phyloP scores from a whole-genome alignment of 768 basidiomycete species.

The Pulveroboletus frians region DNA sequence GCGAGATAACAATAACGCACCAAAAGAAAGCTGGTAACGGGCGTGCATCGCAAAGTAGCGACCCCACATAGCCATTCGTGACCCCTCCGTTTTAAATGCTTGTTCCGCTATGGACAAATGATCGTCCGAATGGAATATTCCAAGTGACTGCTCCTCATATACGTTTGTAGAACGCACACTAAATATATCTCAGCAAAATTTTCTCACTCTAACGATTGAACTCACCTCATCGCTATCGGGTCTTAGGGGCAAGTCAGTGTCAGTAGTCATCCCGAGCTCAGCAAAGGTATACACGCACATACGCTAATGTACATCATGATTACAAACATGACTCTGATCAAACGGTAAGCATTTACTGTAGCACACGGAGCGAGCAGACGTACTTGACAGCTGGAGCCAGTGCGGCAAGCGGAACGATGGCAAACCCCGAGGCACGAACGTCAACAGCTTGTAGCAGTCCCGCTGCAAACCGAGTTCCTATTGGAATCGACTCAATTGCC shows the following conservation, averaged over 20 bases:
- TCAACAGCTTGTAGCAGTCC: slow-evolving; percentile 77
- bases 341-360: neutral
- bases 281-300: slow-evolving; percentile 44
- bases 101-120: slow-evolving; percentile 44
- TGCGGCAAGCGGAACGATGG: slow-evolving; percentile 62
- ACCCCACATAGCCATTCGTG: slow-evolving; percentile 64
- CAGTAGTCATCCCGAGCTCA: neutral
- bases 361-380: slow-evolving; percentile 22
- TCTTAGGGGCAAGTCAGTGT: slow-evolving; percentile 36
- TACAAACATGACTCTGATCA: slow-evolving; percentile 68
- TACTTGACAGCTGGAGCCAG: slow-evolving; percentile 88
- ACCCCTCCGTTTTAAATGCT: slow-evolving; percentile 39
- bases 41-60: slow-evolving; percentile 78
- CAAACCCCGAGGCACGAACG: slow-evolving; percentile 86
- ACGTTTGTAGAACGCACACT: slow-evolving; percentile 91
- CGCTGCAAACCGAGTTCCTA: slow-evolving; percentile 62
- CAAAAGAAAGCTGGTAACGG: slow-evolving; percentile 85
- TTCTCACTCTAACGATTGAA: neutral
- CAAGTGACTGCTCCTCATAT: slow-evolving; percentile 91
- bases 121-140: slow-evolving; percentile 57
- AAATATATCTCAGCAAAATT: slow-evolving; percentile 1
- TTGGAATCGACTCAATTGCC: slow-evolving; percentile 60
- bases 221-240: slow-evolving; percentile 76
- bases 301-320: slow-evolving; percentile 93
- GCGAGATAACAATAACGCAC: slow-evolving; percentile 37